Conservation (phyloP, 2,329 filamentous ascomycete genomes). For the Orbilia oligospora region DNA sequence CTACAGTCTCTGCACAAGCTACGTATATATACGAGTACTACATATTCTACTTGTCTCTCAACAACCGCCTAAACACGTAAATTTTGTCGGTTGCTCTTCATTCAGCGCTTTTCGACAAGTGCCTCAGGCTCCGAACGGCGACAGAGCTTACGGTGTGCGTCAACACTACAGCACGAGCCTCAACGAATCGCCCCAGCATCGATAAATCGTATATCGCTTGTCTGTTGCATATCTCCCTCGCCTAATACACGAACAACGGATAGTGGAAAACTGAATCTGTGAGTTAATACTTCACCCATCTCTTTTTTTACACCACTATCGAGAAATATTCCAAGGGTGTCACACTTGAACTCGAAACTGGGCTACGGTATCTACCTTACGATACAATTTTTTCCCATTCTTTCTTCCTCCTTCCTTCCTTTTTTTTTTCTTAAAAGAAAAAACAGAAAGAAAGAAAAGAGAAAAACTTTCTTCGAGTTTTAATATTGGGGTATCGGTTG, state of each 20-base stretch:
- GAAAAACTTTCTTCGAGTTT: neutral
- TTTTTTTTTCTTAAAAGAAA: neutral
- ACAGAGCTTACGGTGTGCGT: neutral
- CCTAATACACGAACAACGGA: conserved; percentile 23
- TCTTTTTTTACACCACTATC: neutral
- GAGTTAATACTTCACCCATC: conserved; percentile 8
- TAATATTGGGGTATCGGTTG: neutral
- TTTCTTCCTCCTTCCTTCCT: neutral
- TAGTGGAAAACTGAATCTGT: neutral
- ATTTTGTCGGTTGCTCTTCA: neutral
- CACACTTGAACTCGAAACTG: neutral
- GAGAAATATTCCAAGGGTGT: neutral
- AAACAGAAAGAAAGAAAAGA: neutral
- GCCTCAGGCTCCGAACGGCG: neutral
- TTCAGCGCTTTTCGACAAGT: neutral
- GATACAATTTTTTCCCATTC: neutral
- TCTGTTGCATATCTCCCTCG: conserved; percentile 26
- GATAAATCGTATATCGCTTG: conserved; percentile 17
- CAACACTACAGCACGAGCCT: conserved; percentile 1
- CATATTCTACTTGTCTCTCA: neutral
- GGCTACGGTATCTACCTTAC: conserved; percentile 8
- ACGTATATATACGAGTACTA: too few species aligned
- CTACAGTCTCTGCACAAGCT: neutral
- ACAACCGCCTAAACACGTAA: neutral
- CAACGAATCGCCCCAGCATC: neutral